A percentile compares a stretch with the other conserved stretches of the same genome.
phyloP scores from a whole-genome alignment of 345 rosid genomes.

The Erodium maritimum region DNA sequence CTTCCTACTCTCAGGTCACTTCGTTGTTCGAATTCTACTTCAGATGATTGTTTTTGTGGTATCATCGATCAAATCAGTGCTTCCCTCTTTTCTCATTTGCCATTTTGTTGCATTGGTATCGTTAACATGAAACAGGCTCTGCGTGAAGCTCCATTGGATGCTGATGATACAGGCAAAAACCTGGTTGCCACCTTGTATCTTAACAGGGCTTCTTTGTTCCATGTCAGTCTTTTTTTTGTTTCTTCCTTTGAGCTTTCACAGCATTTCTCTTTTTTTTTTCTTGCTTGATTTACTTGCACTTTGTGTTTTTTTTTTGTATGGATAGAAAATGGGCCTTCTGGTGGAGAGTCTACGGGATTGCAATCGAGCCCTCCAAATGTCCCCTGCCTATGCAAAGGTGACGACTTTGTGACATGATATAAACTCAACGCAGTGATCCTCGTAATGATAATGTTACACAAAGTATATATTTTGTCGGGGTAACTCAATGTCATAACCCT shows the following conservation, averaged over 20 bases:
- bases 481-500: too few relatives aligned
- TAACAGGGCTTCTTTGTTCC: conserved; percentile 58
- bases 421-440: neutral
- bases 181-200: conserved; percentile 58
- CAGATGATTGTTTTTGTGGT: neutral
- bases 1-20: conserved; percentile 45
- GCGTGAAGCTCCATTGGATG: conserved; percentile 44
- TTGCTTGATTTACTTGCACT: neutral
- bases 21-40: neutral
- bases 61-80: neutral
- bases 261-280: too few relatives aligned
- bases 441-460: neutral
- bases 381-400: conserved; percentile 67
- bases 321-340: conserved; percentile 40
- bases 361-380: conserved; percentile 58
- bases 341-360: conserved; percentile 62
- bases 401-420: neutral
- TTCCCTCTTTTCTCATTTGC: neutral
- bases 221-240: conserved; percentile 22
- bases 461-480: conserved; percentile 1
- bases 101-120: too few relatives aligned
- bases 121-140: conserved; percentile 31
- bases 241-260: neutral
- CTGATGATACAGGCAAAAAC: conserved; percentile 41
- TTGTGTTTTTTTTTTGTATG: conserved; percentile 5